Conservation (phyloP, 495 filamentous ascomycete genomes). For the Penicillium pulvis region DNA sequence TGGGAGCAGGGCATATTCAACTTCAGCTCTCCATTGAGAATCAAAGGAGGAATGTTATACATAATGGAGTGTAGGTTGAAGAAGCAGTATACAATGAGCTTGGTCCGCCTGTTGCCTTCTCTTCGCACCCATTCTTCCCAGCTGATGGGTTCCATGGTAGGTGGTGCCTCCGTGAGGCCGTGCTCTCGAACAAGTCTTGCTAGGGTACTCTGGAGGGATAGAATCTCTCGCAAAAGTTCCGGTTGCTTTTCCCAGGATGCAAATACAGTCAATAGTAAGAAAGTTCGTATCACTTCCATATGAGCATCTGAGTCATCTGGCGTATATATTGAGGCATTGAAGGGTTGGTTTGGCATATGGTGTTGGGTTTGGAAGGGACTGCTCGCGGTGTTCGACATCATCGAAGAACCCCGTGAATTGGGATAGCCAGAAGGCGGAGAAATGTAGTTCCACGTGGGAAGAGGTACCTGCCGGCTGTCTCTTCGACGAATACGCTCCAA, state of each 20-base stretch:
- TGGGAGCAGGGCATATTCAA: constrained; percentile 53
- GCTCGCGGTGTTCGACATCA: constrained; percentile 40
- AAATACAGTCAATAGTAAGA: constrained; percentile 51
- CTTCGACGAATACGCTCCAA: constrained; percentile 49
- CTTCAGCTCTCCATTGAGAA: constrained; percentile 51
- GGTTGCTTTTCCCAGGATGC: constrained; percentile 57
- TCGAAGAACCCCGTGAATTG: constrained; percentile 44
- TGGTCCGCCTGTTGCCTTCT: constrained; percentile 54
- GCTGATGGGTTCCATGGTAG: constrained; percentile 36
- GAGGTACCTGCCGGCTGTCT: constrained; percentile 48
- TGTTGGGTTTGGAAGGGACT: constrained; percentile 42
- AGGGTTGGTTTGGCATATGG: constrained; percentile 29
- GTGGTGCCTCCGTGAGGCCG: constrained; percentile 42
- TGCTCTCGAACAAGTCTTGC: constrained; percentile 52
- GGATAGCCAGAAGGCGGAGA: constrained; percentile 43
- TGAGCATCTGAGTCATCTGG: constrained; percentile 51
- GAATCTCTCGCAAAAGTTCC: constrained; percentile 51
- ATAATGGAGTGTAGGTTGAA: constrained; percentile 58
- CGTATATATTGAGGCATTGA: constrained; percentile 40
- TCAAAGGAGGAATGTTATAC: constrained; percentile 56
- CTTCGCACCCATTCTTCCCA: constrained; percentile 54
- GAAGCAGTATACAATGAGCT: constrained; percentile 56
- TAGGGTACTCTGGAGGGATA: constrained; percentile 52
- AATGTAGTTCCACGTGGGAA: constrained; percentile 47
- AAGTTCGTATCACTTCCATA: constrained; percentile 53